Conservation (phyloP, 2,329 filamentous ascomycete species). For the Paracorniculantispora psalliotae region DNA sequence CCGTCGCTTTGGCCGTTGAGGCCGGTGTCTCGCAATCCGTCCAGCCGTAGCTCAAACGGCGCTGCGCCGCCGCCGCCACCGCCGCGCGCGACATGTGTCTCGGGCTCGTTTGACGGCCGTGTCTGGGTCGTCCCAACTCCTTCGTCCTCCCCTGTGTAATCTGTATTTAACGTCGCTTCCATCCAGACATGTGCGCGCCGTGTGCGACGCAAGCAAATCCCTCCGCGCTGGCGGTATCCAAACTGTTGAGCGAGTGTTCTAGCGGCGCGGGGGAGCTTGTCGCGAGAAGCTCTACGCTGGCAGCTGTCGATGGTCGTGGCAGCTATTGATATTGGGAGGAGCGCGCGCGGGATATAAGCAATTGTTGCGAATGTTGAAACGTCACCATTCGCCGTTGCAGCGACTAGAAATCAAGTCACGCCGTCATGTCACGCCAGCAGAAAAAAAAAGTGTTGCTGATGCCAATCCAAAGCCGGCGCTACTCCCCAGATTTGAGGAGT, state of each 20-base stretch:
- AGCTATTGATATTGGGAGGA: neutral
- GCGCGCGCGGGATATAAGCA: neutral
- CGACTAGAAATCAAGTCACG: neutral
- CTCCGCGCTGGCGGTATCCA: neutral
- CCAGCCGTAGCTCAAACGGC: neutral
- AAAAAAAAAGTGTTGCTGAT: neutral
- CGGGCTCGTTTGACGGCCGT: neutral
- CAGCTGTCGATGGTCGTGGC: neutral
- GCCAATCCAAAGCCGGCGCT: conserved; percentile 4
- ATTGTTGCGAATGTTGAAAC: too few species aligned
- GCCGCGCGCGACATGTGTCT: neutral
- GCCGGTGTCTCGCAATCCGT: neutral
- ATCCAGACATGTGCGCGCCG: neutral
- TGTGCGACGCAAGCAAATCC: neutral
- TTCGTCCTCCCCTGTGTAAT: neutral
- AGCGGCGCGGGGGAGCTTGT: neutral
- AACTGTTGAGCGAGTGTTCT: neutral
- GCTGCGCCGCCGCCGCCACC: neutral
- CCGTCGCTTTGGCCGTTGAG: neutral
- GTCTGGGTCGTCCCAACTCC: neutral
- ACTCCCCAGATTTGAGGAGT: conserved; percentile 6
- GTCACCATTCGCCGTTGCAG: neutral
- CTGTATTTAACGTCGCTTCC: neutral
- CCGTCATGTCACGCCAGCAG: neutral
- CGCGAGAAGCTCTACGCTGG: neutral